Conservation (phyloP, 106 monocot species). For the Phalaenopsis equestris region DNA sequence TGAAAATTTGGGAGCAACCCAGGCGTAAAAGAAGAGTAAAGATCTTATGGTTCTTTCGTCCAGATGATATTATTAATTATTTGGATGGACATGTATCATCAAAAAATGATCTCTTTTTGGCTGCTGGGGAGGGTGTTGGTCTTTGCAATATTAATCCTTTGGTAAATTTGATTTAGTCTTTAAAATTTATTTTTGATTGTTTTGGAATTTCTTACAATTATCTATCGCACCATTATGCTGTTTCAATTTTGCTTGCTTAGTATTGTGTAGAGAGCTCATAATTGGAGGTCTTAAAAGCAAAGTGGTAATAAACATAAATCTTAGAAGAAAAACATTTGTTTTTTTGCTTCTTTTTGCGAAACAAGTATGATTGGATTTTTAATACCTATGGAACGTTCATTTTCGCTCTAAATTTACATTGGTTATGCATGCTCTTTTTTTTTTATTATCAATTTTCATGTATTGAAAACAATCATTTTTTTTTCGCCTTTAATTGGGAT, state of each 20-base stretch:
- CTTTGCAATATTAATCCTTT: constrained; percentile 58
- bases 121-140: constrained; percentile 53
- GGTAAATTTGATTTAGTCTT: constrained; percentile 28
- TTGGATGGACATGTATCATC: constrained; percentile 30
- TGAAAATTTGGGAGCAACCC: constrained; percentile 75
- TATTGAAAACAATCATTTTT: too few relatives aligned
- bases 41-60: constrained; percentile 69
- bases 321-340: neutral
- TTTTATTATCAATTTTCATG: neutral
- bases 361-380: neutral
- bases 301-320: neutral
- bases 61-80: constrained; percentile 35
- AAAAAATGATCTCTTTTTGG: constrained; percentile 72
- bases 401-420: neutral
- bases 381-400: neutral
- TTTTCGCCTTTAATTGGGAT: too few relatives aligned
- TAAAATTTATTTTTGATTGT: neutral
- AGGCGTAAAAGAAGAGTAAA: constrained; percentile 38
- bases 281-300: neutral
- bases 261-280: neutral
- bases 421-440: neutral
- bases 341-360: too few relatives aligned
- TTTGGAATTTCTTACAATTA: neutral
- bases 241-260: neutral
- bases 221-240: neutral